A percentile compares a stretch with the other conserved stretches of the same genome.
phyloP scores from a whole-genome alignment of 2,329 filamentous ascomycete species.

The Calonectria pteridis region DNA sequence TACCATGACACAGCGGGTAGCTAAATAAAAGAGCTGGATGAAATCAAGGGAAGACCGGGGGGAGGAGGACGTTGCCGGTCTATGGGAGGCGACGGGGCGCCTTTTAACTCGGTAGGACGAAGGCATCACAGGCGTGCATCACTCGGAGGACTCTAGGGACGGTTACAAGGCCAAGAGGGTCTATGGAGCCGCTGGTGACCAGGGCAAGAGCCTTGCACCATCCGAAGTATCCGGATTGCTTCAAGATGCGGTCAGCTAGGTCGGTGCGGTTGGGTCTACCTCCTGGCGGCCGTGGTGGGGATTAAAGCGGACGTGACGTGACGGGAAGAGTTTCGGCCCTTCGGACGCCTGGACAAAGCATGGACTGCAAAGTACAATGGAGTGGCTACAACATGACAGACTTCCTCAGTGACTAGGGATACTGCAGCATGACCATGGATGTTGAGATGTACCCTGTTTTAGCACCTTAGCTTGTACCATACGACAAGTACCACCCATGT shows the following conservation, averaged over 20 bases:
- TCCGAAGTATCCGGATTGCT: conserved; percentile 47
- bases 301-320: conserved; percentile 9
- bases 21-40: not conserved
- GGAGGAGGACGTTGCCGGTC: not conserved
- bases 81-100: not conserved
- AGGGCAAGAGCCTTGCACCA: conserved; percentile 8
- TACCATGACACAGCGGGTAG: not conserved
- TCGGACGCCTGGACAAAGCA: conserved; percentile 4
- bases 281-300: conserved; percentile 11
- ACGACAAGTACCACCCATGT: not conserved
- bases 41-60: not conserved
- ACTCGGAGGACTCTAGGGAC: not conserved
- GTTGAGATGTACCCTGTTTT: not conserved
- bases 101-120: conserved; percentile 11
- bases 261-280: not conserved
- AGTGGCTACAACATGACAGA: not conserved
- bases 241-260: conserved; percentile 34
- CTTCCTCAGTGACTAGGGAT: not conserved
- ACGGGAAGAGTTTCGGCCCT: not conserved
- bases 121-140: conserved; percentile 3
- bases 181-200: conserved; percentile 3
- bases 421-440: not conserved
- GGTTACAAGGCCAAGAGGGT: not conserved
- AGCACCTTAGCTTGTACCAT: not conserved
- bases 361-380: not conserved